A percentile compares a stretch with the other conserved stretches of the same genome.
Conservation (phyloP, 192 early-diverging fungal species). For the Podila epicladia region DNA sequence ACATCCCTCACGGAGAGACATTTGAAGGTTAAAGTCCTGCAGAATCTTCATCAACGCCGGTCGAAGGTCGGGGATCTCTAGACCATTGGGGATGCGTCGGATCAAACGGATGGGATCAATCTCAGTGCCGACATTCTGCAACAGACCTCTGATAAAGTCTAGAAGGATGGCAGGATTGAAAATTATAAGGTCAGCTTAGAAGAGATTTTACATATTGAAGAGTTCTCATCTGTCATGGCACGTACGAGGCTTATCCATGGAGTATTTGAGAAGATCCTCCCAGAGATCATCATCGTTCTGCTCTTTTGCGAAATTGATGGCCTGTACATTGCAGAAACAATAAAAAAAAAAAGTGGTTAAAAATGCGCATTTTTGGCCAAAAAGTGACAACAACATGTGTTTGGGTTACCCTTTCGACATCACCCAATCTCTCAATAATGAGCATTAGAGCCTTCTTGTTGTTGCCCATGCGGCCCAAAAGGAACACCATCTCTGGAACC, state of each 20-base stretch:
- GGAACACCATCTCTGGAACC: slow-evolving; percentile 97
- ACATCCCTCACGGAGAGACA: slow-evolving; percentile 91
- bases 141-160: slow-evolving; percentile 91
- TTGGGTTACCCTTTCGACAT: slow-evolving; percentile 80
- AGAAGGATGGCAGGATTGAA: not conserved
- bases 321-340: slow-evolving; percentile 53
- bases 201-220: too few relatives aligned
- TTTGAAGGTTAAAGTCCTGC: slow-evolving; percentile 91
- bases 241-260: slow-evolving; percentile 94
- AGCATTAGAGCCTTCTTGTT: slow-evolving; percentile 92
- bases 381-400: too few relatives aligned
- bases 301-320: slow-evolving; percentile 98
- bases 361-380: not conserved
- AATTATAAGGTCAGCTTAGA: not conserved
- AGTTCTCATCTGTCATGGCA: slow-evolving; percentile 4
- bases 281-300: slow-evolving; percentile 96
- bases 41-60: slow-evolving; percentile 87
- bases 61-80: slow-evolving; percentile 85
- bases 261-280: slow-evolving; percentile 94
- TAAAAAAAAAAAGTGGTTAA: slow-evolving; percentile 5
- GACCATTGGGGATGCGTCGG: slow-evolving; percentile 78
- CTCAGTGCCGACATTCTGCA: slow-evolving; percentile 90
- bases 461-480: slow-evolving; percentile 97
- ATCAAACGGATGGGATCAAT: slow-evolving; percentile 88
- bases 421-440: slow-evolving; percentile 89